These are phyloP conservation scores for Ganoderma sinense DNA, from an alignment of 1,284 basidiomycete species.

Conservation along the genomic window DNA sequence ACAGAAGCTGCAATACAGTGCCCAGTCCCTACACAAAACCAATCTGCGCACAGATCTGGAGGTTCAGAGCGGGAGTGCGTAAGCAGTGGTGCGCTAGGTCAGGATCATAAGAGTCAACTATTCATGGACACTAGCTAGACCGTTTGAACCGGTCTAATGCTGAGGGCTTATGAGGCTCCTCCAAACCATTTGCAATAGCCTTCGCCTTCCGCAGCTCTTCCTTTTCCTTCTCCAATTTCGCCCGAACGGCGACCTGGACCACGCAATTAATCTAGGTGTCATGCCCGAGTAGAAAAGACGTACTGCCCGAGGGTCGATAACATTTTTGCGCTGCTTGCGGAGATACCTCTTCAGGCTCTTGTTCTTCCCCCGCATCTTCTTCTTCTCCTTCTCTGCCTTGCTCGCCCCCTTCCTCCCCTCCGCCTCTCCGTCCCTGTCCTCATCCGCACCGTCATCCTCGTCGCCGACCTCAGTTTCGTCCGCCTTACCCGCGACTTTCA, in stretches of 20 bases:
- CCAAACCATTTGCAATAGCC: conserved; percentile 49
- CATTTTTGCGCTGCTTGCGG: conserved; percentile 91
- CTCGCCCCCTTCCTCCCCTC: conserved; percentile 20
- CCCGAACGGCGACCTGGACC: conserved; percentile 69
- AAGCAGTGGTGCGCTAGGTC: no score
- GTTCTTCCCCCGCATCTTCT: conserved; percentile 85
- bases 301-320: conserved; percentile 88
- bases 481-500: conserved; percentile 75
- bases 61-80: background rate
- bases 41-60: background rate
- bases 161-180: conserved; percentile 56
- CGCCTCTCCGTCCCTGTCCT: conserved; percentile 43
- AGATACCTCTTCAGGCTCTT: conserved; percentile 87
- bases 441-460: conserved; percentile 41
- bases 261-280: conserved; percentile 12
- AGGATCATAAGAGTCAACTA: background rate
- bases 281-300: conserved; percentile 41
- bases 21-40: no score
- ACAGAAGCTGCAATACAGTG: no score
- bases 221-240: conserved; percentile 71
- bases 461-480: conserved; percentile 66
- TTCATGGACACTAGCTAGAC: conserved; percentile 15
- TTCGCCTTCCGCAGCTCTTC: conserved; percentile 58
- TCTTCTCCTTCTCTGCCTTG: conserved; percentile 70
- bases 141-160: conserved; percentile 72